Base-by-base conservation (phyloP, 352 stramenopile species). In the Pythium rishiriense region DNA sequence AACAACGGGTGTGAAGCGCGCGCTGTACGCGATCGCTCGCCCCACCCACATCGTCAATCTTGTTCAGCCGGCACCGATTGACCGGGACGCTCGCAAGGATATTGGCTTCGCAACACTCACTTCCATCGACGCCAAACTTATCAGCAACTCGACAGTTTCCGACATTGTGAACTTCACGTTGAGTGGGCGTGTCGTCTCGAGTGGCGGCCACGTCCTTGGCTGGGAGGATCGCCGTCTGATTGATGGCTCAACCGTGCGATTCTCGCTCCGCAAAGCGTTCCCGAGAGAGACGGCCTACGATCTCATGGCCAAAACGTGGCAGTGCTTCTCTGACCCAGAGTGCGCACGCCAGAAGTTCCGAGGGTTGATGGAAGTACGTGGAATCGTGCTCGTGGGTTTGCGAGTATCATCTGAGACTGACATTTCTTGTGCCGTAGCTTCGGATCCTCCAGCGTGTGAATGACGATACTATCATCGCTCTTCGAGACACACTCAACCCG, bases 361-460 rank as follows among this genome's bases (percentile, higher is more conserved):
- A 10, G 83, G 83, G 1, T 66, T 91, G 19, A 77, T 89, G 69
- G 82, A 62, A 43, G 55, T 62, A 54, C 8, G 41, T n/a, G 19
- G 21, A 10, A 26, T n/a, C n/a, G 11, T 15, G 3, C 5, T 2
- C 3, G 5, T 19, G 4, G 7, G 19, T 26, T 47, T 25, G 39
- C 15, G 14, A 46, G 5, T 19, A 14, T 47, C 19, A 47, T 46
- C 19, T 26, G 3, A 26, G 31, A 17, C 25, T 61, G n/a, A 61
- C 24, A 21, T n/a, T 12, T 10, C 17, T 35, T n/a, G 19, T 22
- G 14, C 15, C 19, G n/a, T 17, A 81, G 69, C 63, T 81, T 12
- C 73, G 68, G 3, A 77, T 91, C 33, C 58, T 91, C n/a, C 83
- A 91, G 69, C 75, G 75, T 19, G 74, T 91, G 59, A 84, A 85